Percentiles rank a stretch among this genome's conserved stretches.
phyloP scores from a whole-genome alignment of 192 early-diverging fungal species.

The Backusella westeae region DNA sequence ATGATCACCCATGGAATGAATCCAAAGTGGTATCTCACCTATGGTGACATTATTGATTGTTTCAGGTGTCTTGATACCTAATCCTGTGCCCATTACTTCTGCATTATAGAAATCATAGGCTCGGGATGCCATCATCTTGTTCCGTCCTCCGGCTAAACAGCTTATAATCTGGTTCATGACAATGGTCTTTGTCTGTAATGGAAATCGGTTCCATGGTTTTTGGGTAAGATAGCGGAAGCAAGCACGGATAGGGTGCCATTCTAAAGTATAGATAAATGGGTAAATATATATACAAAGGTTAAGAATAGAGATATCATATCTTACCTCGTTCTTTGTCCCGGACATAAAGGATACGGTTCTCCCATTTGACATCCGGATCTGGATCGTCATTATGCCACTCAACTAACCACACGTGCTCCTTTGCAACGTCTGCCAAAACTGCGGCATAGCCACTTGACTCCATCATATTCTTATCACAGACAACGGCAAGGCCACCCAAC shows the following conservation, averaged over 20 bases:
- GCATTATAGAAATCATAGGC: constrained; percentile 87
- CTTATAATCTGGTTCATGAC: constrained; percentile 82
- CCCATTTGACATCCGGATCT: constrained; percentile 75
- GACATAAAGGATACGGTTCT: constrained; percentile 70
- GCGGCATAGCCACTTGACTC: constrained; percentile 82
- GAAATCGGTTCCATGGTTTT: constrained; percentile 86
- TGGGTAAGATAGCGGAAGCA: constrained; percentile 89
- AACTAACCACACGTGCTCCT: constrained; percentile 76
- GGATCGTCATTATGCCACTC: constrained; percentile 73
- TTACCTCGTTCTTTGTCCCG: constrained; percentile 58
- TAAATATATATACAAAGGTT: background rate
- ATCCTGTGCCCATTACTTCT: constrained; percentile 68
- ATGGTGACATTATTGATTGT: constrained; percentile 84
- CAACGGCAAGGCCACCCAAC: constrained; percentile 77
- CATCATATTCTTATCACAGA: constrained; percentile 89
- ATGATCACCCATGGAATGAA: constrained; percentile 84
- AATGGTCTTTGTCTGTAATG: constrained; percentile 70
- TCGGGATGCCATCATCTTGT: constrained; percentile 88
- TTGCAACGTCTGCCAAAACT: constrained; percentile 71
- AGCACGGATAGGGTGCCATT: constrained; percentile 82
- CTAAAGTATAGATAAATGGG: constrained; percentile 27
- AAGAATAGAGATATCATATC: background rate
- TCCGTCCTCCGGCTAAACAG: constrained; percentile 84
- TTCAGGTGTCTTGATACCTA: constrained; percentile 73
- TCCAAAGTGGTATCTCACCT: constrained; percentile 78